A percentile compares a stretch with the other conserved stretches of the same genome.
phyloP scores from a whole-genome alignment of 169 alveolate species.

The Plasmodium berghei region DNA sequence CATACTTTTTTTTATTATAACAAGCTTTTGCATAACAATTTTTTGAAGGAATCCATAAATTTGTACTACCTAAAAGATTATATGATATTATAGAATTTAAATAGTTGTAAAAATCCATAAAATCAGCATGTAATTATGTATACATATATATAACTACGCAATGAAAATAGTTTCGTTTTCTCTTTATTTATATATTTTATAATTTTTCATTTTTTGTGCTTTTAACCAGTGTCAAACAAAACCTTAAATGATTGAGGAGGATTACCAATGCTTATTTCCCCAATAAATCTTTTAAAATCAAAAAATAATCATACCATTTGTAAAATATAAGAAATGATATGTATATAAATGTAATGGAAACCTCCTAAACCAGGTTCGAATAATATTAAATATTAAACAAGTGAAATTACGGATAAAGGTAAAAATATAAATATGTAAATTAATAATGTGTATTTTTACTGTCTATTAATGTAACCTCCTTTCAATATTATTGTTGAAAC shows the following conservation, averaged over 20 bases:
- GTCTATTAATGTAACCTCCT: conserved; percentile 76
- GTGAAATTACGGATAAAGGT: too few relatives aligned
- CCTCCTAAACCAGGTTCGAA: too few relatives aligned
- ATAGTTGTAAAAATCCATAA: background rate
- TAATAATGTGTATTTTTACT: conserved; percentile 38
- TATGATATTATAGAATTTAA: background rate
- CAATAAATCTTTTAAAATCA: conserved; percentile 57
- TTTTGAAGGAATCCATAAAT: conserved; percentile 86
- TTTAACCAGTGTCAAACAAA: conserved; percentile 82
- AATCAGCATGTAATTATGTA: background rate
- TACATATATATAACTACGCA: background rate
- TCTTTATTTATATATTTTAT: background rate
- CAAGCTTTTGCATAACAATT: conserved; percentile 81
- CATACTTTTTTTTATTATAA: conserved; percentile 56
- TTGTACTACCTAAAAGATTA: conserved; percentile 80
- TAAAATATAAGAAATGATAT: too few relatives aligned
- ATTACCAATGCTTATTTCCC: conserved; percentile 82
- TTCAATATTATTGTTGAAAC: conserved; percentile 63
- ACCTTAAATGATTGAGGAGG: conserved; percentile 85
- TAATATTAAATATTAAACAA: too few relatives aligned
- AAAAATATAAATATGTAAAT: background rate
- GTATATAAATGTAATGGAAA: too few relatives aligned
- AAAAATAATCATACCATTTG: background rate
- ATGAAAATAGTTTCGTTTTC: background rate
- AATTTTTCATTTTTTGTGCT: background rate